A percentile compares a stretch with the other conserved stretches of the same genome.
These are phyloP conservation scores for Zasmidium angulare DNA, from an alignment of 2,329 filamentous ascomycete species.

Conservation along the genomic window DNA sequence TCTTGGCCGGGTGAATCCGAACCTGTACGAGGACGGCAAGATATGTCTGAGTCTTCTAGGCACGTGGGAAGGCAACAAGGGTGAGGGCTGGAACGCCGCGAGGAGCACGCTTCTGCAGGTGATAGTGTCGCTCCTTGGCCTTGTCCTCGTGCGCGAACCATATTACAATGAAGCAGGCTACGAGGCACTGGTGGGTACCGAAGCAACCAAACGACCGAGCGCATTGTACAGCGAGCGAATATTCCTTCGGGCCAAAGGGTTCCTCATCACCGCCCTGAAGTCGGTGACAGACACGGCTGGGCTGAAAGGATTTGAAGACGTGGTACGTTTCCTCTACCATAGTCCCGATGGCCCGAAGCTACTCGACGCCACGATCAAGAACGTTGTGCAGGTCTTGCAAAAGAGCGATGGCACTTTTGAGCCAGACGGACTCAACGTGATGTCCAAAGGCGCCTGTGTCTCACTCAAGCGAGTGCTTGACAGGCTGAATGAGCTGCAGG, in stretches of 20 bases:
- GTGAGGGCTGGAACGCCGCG: slow-evolving; percentile 54
- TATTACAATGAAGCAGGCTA: slow-evolving; percentile 67
- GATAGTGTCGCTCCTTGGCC: slow-evolving; percentile 29
- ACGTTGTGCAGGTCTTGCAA: slow-evolving; percentile 43
- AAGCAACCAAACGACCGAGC: slow-evolving; percentile 27
- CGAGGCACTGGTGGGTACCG: slow-evolving; percentile 44
- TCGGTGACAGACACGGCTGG: slow-evolving; percentile 36
- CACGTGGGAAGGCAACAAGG: slow-evolving; percentile 58
- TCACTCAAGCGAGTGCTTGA: slow-evolving; percentile 37
- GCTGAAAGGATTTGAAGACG: slow-evolving; percentile 48
- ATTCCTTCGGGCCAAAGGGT: slow-evolving; percentile 25
- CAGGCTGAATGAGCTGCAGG: slow-evolving; percentile 35
- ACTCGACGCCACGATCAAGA: slow-evolving; percentile 45
- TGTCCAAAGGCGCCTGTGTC: slow-evolving; percentile 49
- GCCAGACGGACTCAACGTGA: slow-evolving; percentile 46
- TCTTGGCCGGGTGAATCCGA: slow-evolving; percentile 53
- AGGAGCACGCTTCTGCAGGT: slow-evolving; percentile 57
- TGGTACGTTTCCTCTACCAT: slow-evolving; percentile 56
- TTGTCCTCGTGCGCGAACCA: slow-evolving; percentile 55
- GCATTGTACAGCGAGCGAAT: slow-evolving; percentile 33
- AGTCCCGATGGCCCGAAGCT: slow-evolving; percentile 35
- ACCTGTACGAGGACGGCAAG: slow-evolving; percentile 63
- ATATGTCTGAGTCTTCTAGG: slow-evolving; percentile 61
- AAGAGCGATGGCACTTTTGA: slow-evolving; percentile 37
- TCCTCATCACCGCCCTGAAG: slow-evolving; percentile 36